These are phyloP conservation scores for Aphanocladium album DNA, from an alignment of 2,329 filamentous ascomycete species.

Conservation along the genomic window DNA sequence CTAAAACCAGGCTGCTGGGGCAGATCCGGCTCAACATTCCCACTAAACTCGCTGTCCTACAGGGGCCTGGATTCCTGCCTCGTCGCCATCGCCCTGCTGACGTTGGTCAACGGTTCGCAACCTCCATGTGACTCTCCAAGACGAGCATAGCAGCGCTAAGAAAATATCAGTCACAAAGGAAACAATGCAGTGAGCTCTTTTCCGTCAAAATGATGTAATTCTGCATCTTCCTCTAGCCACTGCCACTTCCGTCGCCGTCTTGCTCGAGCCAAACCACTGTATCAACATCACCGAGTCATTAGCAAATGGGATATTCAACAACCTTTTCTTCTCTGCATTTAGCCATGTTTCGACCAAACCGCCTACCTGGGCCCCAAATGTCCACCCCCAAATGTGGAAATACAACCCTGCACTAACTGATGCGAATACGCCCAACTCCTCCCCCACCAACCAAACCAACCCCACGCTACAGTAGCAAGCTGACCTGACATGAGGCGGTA, in stretches of 20 bases:
- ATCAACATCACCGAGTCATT: background rate
- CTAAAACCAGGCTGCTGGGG: background rate
- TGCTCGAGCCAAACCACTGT: no score
- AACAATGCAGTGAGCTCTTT: background rate
- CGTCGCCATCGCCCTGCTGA: background rate
- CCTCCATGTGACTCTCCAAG: background rate
- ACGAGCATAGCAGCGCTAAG: background rate
- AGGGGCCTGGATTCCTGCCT: background rate
- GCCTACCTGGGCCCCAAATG: no score
- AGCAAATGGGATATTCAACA: no score
- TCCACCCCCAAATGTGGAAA: background rate
- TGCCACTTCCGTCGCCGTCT: background rate
- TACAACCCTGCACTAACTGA: background rate
- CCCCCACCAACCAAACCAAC: background rate
- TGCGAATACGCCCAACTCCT: background rate
- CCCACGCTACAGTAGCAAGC: background rate
- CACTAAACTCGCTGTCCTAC: background rate
- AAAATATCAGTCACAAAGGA: background rate
- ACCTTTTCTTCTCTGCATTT: background rate
- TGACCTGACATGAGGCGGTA: background rate
- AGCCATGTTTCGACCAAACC: no score
- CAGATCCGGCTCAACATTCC: background rate
- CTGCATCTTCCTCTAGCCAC: background rate
- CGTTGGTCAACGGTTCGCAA: background rate
- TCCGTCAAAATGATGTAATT: background rate